Evolutionary conservation across 768 basidiomycete species (phyloP).

Genomic region (Mycena pura): DNA sequence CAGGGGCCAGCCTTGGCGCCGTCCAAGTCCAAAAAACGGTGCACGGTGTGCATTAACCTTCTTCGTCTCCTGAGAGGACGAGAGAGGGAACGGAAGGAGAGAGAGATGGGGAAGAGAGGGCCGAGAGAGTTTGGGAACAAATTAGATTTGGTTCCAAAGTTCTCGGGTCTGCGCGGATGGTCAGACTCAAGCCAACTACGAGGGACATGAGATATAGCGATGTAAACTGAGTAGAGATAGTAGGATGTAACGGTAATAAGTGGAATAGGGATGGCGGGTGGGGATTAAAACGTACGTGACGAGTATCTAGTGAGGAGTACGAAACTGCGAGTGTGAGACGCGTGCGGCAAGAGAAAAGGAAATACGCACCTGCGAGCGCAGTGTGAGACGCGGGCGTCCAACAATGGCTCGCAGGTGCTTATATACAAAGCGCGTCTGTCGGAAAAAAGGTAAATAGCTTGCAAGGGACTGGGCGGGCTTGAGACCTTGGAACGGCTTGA

Average conservation of each 20-base stretch:
- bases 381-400: too few relatives aligned
- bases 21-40: too few relatives aligned
- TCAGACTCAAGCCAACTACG: conserved; percentile 10
- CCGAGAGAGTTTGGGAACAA: conserved; percentile 5
- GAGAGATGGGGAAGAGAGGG: background rate
- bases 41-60: too few relatives aligned
- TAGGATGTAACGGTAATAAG: background rate
- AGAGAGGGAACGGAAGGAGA: background rate
- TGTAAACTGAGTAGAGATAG: background rate
- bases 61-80: background rate
- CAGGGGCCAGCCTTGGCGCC: too few relatives aligned
- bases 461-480: too few relatives aligned
- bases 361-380: too few relatives aligned
- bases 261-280: conserved; percentile 4
- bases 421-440: too few relatives aligned
- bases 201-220: conserved; percentile 1
- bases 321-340: conserved; percentile 9
- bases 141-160: conserved; percentile 2
- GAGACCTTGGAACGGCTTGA: too few relatives aligned
- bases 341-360: too few relatives aligned
- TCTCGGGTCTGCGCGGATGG: conserved; percentile 8
- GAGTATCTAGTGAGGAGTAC: background rate
- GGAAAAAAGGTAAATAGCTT: too few relatives aligned
- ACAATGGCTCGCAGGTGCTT: too few relatives aligned
- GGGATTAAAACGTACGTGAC: background rate